Percentiles rank a stretch among this genome's conserved stretches.
Evolutionary conservation across 805 yeast species (phyloP).

Genomic region (Ogataea ganodermae): DNA sequence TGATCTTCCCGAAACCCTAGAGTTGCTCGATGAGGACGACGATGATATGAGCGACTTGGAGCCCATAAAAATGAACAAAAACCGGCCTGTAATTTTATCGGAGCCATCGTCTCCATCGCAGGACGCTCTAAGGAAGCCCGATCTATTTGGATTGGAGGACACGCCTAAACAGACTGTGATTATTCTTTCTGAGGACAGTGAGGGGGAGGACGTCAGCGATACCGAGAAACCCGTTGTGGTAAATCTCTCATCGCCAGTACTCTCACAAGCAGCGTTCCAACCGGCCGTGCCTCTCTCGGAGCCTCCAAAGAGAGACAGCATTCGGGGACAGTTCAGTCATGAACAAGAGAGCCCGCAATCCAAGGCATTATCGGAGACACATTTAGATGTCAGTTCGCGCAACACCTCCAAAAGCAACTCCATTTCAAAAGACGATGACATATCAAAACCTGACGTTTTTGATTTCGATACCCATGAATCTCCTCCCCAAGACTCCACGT

Average conservation of each 20-base stretch:
- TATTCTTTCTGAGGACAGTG: conserved; percentile 2
- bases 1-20: conserved; percentile 7
- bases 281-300: conserved; percentile 7
- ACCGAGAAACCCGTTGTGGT: background rate
- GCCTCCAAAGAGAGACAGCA: background rate
- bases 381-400: conserved; percentile 31
- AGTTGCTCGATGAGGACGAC: conserved; percentile 6
- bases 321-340: too few species aligned
- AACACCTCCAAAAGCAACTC: conserved; percentile 15
- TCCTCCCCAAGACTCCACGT: background rate
- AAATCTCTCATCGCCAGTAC: conserved; percentile 1
- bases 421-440: conserved; percentile 40
- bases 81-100: background rate
- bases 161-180: conserved; percentile 5
- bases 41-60: conserved; percentile 2
- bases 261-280: conserved; percentile 14
- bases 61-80: background rate
- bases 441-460: conserved; percentile 24
- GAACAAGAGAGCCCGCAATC: background rate
- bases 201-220: conserved; percentile 1
- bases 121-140: background rate
- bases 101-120: conserved; percentile 4
- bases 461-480: background rate
- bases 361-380: background rate
- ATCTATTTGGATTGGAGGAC: background rate